Conservation (phyloP, 495 filamentous ascomycete genomes). For the Pyrenopolyporus hunteri region DNA sequence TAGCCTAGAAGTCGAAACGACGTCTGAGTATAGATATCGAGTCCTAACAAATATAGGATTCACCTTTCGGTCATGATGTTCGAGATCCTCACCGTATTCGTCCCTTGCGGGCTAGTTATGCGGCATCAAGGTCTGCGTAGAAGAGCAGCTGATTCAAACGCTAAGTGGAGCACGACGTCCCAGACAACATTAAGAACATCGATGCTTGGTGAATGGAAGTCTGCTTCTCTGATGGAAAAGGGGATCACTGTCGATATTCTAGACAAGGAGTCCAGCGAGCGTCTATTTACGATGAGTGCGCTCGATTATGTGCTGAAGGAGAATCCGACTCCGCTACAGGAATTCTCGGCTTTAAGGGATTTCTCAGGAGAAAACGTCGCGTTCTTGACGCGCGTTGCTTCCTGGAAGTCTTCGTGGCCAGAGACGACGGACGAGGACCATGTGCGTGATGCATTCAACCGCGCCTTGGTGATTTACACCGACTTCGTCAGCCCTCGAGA, state of each 20-base stretch:
- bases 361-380: conserved; percentile 69
- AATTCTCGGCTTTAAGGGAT: conserved; percentile 62
- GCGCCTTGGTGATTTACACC: conserved; percentile 59
- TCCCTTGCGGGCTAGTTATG: conserved; percentile 58
- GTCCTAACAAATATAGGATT: conserved; percentile 48
- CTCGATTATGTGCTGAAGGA: conserved; percentile 60
- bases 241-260: conserved; percentile 44
- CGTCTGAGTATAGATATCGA: background rate
- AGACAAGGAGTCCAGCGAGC: conserved; percentile 34
- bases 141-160: conserved; percentile 36
- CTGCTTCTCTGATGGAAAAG: conserved; percentile 42
- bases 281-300: conserved; percentile 58
- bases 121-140: conserved; percentile 49
- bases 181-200: conserved; percentile 30
- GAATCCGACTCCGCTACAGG: conserved; percentile 56
- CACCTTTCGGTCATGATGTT: conserved; percentile 60
- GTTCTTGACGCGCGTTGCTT: conserved; percentile 60
- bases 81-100: conserved; percentile 59
- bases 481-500: conserved; percentile 56
- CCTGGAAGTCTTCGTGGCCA: conserved; percentile 56
- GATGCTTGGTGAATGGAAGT: conserved; percentile 32
- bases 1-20: background rate
- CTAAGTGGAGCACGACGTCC: conserved; percentile 20
- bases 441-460: conserved; percentile 52
- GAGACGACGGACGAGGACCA: conserved; percentile 19